phyloP scores from a whole-genome alignment of 1,139 yeast genomes.

The Kodamaea sp. region DNA sequence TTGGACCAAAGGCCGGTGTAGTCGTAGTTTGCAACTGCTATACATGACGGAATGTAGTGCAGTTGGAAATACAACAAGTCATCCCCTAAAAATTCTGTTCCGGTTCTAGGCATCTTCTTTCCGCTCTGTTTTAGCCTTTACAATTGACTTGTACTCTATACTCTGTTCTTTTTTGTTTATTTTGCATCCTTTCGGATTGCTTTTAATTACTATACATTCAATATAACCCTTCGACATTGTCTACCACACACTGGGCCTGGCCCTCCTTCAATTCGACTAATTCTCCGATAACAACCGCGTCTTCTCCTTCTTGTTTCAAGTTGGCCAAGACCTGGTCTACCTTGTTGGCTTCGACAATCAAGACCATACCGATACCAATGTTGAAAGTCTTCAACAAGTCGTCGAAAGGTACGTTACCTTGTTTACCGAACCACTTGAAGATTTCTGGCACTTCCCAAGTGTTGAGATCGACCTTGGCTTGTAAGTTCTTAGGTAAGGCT shows the following conservation, averaged over 20 bases:
- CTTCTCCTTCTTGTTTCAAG: slow-evolving; percentile 69
- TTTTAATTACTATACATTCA: slow-evolving; percentile 20
- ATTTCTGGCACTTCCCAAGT: slow-evolving; percentile 85
- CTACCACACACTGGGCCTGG: slow-evolving; percentile 67
- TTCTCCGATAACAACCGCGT: slow-evolving; percentile 76
- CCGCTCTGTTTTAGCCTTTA: no score
- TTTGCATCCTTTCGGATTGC: background rate
- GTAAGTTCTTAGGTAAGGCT: slow-evolving; percentile 78
- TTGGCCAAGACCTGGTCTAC: slow-evolving; percentile 57
- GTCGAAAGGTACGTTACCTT: slow-evolving; percentile 83
- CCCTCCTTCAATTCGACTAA: slow-evolving; percentile 56
- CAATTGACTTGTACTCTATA: background rate
- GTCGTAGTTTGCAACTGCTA: no score
- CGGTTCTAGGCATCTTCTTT: no score
- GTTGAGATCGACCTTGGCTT: slow-evolving; percentile 77
- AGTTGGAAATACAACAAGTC: no score
- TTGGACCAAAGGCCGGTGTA: no score
- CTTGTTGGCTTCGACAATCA: slow-evolving; percentile 67
- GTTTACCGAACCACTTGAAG: slow-evolving; percentile 90
- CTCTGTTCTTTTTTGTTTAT: background rate
- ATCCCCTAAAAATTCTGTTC: no score
- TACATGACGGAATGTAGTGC: no score
- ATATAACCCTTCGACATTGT: slow-evolving; percentile 61
- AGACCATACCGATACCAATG: slow-evolving; percentile 97
- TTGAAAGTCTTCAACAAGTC: slow-evolving; percentile 92